Percentiles rank a stretch among this genome's conserved stretches.
Evolutionary conservation across 345 rosid species (phyloP).

Genomic region (Eucalyptus curtisii): DNA sequence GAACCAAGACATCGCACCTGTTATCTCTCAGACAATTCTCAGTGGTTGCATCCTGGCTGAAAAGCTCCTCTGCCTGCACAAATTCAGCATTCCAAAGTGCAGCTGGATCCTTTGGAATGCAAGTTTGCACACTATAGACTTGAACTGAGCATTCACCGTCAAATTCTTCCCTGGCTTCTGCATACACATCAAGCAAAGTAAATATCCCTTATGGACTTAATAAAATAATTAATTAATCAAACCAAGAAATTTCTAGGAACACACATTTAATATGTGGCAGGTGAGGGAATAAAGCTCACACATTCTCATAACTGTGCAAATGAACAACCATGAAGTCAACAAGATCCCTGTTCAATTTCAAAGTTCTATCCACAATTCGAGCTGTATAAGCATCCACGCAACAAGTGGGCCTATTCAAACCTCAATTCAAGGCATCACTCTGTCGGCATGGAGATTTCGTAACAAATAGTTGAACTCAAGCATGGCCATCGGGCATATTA

Average conservation of each 20-base stretch:
- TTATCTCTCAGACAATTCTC: constrained; percentile 87
- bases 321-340: neutral
- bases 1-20: constrained; percentile 26
- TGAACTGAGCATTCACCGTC: constrained; percentile 50
- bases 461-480: neutral
- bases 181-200: constrained; percentile 1
- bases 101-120: constrained; percentile 71
- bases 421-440: neutral
- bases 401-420: neutral
- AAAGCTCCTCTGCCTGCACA: constrained; percentile 82
- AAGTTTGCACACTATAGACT: constrained; percentile 77
- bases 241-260: neutral
- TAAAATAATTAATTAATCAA: neutral
- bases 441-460: neutral
- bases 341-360: neutral
- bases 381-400: neutral
- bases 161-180: constrained; percentile 77
- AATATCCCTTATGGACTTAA: neutral
- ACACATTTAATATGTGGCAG: neutral
- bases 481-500: neutral
- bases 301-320: neutral
- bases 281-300: neutral
- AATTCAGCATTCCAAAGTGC: constrained; percentile 77
- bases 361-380: neutral
- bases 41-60: constrained; percentile 30